A percentile compares a stretch with the other conserved stretches of the same genome.
Evolutionary conservation across 345 rosid genomes (phyloP).

Genomic region (Pistacia vera): DNA sequence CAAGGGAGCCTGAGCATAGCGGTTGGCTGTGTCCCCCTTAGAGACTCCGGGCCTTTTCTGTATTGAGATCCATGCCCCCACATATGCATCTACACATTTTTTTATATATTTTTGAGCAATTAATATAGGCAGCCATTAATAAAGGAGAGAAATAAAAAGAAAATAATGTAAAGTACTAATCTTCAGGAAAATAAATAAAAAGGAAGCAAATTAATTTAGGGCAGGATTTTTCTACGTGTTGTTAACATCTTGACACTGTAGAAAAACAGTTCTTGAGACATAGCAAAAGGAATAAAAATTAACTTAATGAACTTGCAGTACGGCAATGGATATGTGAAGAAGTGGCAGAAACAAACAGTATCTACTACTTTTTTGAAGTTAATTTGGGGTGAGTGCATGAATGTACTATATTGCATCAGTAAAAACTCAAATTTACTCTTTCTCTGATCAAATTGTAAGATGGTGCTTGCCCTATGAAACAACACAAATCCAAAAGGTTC

Average conservation of each 20-base stretch:
- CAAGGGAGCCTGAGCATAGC: constrained; percentile 95
- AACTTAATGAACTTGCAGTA: not conserved
- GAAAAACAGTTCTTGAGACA: not conserved
- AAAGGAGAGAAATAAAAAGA: not conserved
- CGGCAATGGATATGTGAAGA: not conserved
- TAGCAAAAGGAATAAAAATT: not conserved
- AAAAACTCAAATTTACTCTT: not conserved
- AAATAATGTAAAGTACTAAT: not conserved
- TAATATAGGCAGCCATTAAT: too few species aligned
- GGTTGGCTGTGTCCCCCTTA: constrained; percentile 93
- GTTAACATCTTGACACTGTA: not conserved
- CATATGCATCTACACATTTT: constrained; percentile 83
- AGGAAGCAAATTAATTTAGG: not conserved
- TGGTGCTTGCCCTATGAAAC: too few species aligned
- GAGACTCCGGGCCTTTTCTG: constrained; percentile 92
- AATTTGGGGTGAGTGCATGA: not conserved
- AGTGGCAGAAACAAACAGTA: too few species aligned
- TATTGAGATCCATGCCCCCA: constrained; percentile 99
- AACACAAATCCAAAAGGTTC: too few species aligned
- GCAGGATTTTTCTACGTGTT: not conserved
- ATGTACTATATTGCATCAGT: not conserved
- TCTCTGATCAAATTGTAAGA: not conserved
- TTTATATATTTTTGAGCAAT: not conserved
- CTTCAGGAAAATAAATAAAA: not conserved
- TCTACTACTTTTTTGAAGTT: too few species aligned